Percentiles rank a stretch among this genome's conserved stretches.
These are phyloP conservation scores for Aquilaria sinensis DNA, from an alignment of 345 rosid genomes.

Conservation along the genomic window DNA sequence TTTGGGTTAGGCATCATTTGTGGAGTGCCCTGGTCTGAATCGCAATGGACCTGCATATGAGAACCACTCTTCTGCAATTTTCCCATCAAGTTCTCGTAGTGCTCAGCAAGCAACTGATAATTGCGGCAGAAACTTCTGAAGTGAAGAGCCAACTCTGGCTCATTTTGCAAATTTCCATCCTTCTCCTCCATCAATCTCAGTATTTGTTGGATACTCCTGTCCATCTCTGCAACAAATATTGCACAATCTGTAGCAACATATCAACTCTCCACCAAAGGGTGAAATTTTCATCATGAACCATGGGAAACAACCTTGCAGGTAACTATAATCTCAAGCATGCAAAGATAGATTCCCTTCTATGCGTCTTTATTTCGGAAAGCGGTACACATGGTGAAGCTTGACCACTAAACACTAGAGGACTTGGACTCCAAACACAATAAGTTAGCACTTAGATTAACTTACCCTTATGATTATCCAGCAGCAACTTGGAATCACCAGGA, in stretches of 20 bases:
- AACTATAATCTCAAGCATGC: too few relatives aligned
- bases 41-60: constrained; percentile 29
- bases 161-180: constrained; percentile 30
- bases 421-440: constrained; percentile 1
- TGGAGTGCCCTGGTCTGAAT: constrained; percentile 28
- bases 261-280: too few relatives aligned
- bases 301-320: too few relatives aligned
- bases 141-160: constrained; percentile 35
- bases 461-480: constrained; percentile 51
- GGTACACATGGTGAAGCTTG: background rate
- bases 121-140: constrained; percentile 36
- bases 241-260: too few relatives aligned
- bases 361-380: too few relatives aligned
- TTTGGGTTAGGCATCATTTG: constrained; percentile 33
- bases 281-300: too few relatives aligned
- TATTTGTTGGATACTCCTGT: constrained; percentile 33
- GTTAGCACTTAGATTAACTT: constrained; percentile 5
- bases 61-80: constrained; percentile 27
- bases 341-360: too few relatives aligned
- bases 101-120: constrained; percentile 42
- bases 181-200: constrained; percentile 39
- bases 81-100: constrained; percentile 35
- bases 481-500: constrained; percentile 36
- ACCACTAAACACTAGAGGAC: background rate
- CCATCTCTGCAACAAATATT: constrained; percentile 36